Percentiles rank a stretch among this genome's conserved stretches.
phyloP scores from a whole-genome alignment of 768 basidiomycete genomes.

The Pulveroboletus sp. region DNA sequence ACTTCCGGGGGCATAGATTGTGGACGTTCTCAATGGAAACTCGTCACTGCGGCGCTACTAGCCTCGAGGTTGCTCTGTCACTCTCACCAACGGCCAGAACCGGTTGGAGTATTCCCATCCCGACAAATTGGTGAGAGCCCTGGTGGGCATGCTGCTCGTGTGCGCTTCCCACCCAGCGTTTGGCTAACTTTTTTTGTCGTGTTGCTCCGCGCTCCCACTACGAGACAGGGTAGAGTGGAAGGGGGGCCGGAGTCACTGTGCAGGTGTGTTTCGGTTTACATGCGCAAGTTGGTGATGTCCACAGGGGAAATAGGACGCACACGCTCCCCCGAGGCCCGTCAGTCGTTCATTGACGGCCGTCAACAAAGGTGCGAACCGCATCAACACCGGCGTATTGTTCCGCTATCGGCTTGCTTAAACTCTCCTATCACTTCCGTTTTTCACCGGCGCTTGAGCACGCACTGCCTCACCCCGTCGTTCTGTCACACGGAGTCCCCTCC shows the following conservation, averaged over 20 bases:
- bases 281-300: too few relatives aligned
- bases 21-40: neutral
- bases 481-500: too few relatives aligned
- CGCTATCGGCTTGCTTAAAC: neutral
- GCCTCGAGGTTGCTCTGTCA: neutral
- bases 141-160: neutral
- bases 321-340: neutral
- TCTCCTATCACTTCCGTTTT: neutral
- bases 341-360: neutral
- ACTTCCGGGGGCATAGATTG: neutral
- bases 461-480: too few relatives aligned
- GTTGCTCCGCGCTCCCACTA: neutral
- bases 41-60: neutral
- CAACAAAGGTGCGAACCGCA: slow-evolving; percentile 2
- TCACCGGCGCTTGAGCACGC: neutral
- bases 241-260: too few relatives aligned
- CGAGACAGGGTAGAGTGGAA: too few relatives aligned
- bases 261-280: too few relatives aligned
- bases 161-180: too few relatives aligned
- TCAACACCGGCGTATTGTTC: neutral
- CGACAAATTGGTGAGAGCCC: neutral
- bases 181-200: neutral
- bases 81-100: neutral
- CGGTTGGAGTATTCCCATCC: neutral
- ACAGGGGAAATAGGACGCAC: too few relatives aligned